Evolutionary conservation across 495 filamentous ascomycete species (phyloP).

Genomic region (Daldinia vernicosa): DNA sequence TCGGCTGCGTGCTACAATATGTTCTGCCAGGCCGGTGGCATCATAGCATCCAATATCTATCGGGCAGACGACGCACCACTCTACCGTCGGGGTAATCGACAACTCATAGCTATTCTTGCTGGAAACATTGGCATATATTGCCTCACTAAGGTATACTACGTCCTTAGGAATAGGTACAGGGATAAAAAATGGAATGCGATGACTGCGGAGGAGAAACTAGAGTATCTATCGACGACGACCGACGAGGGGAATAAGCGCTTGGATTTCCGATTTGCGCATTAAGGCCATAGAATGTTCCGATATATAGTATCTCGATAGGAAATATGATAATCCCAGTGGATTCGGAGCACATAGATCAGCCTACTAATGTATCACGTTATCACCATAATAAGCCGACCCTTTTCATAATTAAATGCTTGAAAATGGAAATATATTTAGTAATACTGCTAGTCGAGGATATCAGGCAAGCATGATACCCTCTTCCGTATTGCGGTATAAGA

Average conservation of each 20-base stretch:
- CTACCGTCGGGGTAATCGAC: conserved; percentile 69
- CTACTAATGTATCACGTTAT: too few relatives aligned
- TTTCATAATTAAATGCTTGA: too few relatives aligned
- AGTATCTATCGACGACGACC: conserved; percentile 71
- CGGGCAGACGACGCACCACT: conserved; percentile 67
- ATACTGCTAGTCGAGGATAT: too few relatives aligned
- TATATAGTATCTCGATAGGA: too few relatives aligned
- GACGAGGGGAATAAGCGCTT: conserved; percentile 80
- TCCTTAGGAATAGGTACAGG: conserved; percentile 61
- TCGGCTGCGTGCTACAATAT: conserved; percentile 72
- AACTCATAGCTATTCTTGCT: conserved; percentile 64
- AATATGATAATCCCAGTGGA: too few relatives aligned
- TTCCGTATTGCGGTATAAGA: neutral
- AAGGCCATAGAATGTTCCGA: neutral
- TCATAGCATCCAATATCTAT: conserved; percentile 73
- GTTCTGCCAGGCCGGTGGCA: conserved; percentile 70
- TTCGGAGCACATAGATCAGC: too few relatives aligned
- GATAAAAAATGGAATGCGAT: conserved; percentile 67
- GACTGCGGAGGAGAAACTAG: conserved; percentile 66
- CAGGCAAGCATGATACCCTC: too few relatives aligned
- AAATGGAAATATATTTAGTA: too few relatives aligned
- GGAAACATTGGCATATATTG: conserved; percentile 67
- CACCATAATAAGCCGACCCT: too few relatives aligned
- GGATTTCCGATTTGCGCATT: conserved; percentile 63
- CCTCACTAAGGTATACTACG: conserved; percentile 68